Conservation (phyloP, 805 yeast genomes). For the Candida schatavii region DNA sequence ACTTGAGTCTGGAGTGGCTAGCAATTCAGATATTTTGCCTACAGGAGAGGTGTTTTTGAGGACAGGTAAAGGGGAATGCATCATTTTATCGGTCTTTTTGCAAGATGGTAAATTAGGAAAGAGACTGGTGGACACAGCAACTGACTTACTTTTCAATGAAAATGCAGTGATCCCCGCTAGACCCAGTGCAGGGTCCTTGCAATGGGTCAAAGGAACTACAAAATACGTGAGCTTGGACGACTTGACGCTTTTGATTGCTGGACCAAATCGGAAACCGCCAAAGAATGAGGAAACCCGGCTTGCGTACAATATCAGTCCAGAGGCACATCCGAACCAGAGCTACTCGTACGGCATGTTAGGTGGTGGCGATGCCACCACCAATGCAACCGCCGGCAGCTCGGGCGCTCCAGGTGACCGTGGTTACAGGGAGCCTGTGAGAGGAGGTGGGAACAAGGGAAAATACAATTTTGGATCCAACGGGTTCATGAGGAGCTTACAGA, state of each 20-base stretch:
- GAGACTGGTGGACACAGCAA: constrained; percentile 19
- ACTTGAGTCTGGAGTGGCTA: constrained; percentile 19
- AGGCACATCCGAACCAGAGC: constrained; percentile 33
- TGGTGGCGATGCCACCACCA: constrained; percentile 11
- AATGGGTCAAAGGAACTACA: constrained; percentile 79
- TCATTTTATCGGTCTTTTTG: constrained; percentile 22
- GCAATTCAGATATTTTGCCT: constrained; percentile 33
- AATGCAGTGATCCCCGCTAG: constrained; percentile 68
- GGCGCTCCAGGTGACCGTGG: constrained; percentile 18
- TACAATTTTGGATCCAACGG: constrained; percentile 44
- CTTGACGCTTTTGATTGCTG: constrained; percentile 66
- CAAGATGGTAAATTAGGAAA: constrained; percentile 18
- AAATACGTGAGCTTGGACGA: constrained; percentile 60
- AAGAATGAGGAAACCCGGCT: constrained; percentile 59
- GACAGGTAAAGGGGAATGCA: constrained; percentile 46
- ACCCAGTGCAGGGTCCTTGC: constrained; percentile 75
- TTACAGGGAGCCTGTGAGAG: constrained; percentile 50
- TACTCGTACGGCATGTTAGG: constrained; percentile 24
- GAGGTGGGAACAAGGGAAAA: constrained; percentile 15
- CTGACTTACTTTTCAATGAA: constrained; percentile 69
- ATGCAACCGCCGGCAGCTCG: constrained; percentile 10
- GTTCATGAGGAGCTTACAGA: constrained; percentile 45
- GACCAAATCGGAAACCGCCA: constrained; percentile 64
- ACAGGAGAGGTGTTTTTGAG: constrained; percentile 61
- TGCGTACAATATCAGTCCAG: constrained; percentile 46